These are phyloP conservation scores for Mortierella sp. DNA, from an alignment of 371 early-diverging fungal species.

Conservation along the genomic window DNA sequence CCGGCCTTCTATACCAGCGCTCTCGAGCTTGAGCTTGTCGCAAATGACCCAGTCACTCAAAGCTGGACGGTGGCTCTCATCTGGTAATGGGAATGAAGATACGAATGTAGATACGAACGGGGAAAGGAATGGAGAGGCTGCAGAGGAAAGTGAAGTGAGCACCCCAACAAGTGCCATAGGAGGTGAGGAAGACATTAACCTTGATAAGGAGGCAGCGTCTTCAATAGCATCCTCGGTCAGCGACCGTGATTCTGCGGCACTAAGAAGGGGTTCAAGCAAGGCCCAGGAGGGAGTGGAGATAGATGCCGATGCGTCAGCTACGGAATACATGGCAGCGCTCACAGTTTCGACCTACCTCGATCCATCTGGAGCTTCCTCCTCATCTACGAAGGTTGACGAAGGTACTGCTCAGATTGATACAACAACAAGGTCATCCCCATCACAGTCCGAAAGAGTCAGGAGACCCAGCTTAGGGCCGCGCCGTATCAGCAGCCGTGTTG, in stretches of 20 bases:
- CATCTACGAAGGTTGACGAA: not conserved
- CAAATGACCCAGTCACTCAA: conserved; percentile 49
- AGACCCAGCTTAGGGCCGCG: conserved; percentile 48
- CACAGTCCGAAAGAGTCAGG: not conserved
- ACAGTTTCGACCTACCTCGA: conserved; percentile 39
- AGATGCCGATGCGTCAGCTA: conserved; percentile 39
- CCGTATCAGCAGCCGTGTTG: conserved; percentile 41
- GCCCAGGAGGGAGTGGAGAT: conserved; percentile 10
- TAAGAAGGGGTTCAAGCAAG: not conserved
- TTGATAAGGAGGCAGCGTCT: not conserved
- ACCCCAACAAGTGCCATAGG: not conserved
- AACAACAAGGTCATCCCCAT: conserved; percentile 9
- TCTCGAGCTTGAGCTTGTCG: conserved; percentile 30
- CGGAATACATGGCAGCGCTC: conserved; percentile 39
- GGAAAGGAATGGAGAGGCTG: not conserved
- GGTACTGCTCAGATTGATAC: conserved; percentile 12
- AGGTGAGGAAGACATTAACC: not conserved
- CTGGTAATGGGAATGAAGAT: conserved; percentile 6
- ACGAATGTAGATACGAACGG: not conserved
- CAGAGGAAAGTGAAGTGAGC: not conserved
- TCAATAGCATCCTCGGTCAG: conserved; percentile 7
- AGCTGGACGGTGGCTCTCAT: conserved; percentile 43
- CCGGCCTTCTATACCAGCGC: conserved; percentile 34
- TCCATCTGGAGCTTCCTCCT: conserved; percentile 2
- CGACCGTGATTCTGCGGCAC: not conserved